Conservation (phyloP, 1,284 basidiomycete genomes). For the Fomitopsis palustris region DNA sequence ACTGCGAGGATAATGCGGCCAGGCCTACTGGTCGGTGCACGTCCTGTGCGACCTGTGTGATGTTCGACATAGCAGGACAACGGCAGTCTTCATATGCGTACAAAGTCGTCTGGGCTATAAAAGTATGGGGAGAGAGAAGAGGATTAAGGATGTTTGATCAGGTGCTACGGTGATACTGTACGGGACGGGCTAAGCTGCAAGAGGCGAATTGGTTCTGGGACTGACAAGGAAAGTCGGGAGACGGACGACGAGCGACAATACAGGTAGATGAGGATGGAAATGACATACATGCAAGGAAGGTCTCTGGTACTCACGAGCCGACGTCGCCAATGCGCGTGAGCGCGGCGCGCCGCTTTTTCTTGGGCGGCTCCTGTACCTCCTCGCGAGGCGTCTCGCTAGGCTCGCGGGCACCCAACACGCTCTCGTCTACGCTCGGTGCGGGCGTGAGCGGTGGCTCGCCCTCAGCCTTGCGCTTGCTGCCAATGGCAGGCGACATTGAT, state of each 20-base stretch:
- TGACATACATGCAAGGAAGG: neutral
- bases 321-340: constrained; percentile 72
- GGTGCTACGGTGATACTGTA: neutral
- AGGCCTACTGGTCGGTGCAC: neutral
- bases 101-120: neutral
- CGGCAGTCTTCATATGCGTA: neutral
- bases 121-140: neutral
- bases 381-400: constrained; percentile 13
- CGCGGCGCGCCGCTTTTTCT: constrained; percentile 87
- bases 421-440: constrained; percentile 43
- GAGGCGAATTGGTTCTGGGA: neutral
- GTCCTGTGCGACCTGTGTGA: neutral
- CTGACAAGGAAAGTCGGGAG: neutral
- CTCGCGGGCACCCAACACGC: constrained; percentile 16
- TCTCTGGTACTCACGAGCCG: constrained; percentile 31
- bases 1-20: neutral
- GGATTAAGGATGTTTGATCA: neutral
- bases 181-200: neutral
- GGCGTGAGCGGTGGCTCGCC: constrained; percentile 47
- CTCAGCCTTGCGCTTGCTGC: constrained; percentile 46
- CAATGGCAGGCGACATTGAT: constrained; percentile 34
- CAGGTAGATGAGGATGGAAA: neutral
- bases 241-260: neutral
- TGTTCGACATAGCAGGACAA: neutral
- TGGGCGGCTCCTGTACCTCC: constrained; percentile 45